A percentile compares a stretch with the other conserved stretches of the same genome.
phyloP scores from a whole-genome alignment of 2,329 filamentous ascomycete genomes.

The Esteya vermicola region DNA sequence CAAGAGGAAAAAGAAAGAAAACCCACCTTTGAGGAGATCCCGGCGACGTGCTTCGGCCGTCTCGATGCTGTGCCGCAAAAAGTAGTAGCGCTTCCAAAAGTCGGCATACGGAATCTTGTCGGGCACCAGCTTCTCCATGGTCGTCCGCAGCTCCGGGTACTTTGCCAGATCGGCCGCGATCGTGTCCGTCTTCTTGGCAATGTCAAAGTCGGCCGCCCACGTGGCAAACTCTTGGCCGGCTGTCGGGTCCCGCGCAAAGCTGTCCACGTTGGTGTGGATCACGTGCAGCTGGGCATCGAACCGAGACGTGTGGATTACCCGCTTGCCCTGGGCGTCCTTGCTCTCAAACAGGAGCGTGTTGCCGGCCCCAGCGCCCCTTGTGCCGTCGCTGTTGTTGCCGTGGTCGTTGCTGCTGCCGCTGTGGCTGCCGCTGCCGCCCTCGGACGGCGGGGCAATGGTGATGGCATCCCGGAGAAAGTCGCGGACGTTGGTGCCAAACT shows the following conservation, averaged over 20 bases:
- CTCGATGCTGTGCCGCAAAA: slow-evolving; percentile 82
- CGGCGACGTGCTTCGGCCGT: slow-evolving; percentile 78
- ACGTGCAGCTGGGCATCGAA: slow-evolving; percentile 95
- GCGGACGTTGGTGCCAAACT: slow-evolving; percentile 78
- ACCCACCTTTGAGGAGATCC: slow-evolving; percentile 78
- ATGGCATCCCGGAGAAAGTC: slow-evolving; percentile 87
- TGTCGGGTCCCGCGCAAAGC: slow-evolving; percentile 69
- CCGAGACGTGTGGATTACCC: slow-evolving; percentile 85
- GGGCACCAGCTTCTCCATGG: slow-evolving; percentile 95
- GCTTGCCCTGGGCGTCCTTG: slow-evolving; percentile 77
- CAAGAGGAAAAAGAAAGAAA: slow-evolving; percentile 2
- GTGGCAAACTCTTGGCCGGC: slow-evolving; percentile 53
- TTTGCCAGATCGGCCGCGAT: slow-evolving; percentile 73
- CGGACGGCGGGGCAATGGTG: slow-evolving; percentile 62
- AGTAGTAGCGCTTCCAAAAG: slow-evolving; percentile 96
- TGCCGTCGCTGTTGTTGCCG: slow-evolving; percentile 11
- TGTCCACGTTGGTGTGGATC: slow-evolving; percentile 73
- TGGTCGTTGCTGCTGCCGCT: neutral
- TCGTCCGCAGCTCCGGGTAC: slow-evolving; percentile 69
- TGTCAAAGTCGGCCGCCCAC: slow-evolving; percentile 64
- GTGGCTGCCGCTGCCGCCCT: slow-evolving; percentile 25
- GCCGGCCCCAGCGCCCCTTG: neutral
- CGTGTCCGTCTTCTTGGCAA: slow-evolving; percentile 69
- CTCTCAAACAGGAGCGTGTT: slow-evolving; percentile 76
- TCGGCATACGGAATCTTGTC: slow-evolving; percentile 75